Evolutionary conservation across 83 land plant genomes (phyloP).

Genomic region (Picea abies): DNA sequence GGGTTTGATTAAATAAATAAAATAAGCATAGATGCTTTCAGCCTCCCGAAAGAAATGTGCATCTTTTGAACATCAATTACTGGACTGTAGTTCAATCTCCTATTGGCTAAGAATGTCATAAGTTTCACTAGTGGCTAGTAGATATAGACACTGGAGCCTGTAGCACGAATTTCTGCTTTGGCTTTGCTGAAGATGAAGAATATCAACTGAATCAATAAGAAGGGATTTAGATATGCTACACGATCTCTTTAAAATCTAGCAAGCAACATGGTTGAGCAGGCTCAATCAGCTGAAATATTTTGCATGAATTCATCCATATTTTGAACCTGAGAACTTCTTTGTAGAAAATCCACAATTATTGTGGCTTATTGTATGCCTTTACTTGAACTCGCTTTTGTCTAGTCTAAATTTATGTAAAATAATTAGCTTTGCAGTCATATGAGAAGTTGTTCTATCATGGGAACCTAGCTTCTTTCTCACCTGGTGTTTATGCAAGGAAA

Average conservation of each 20-base stretch:
- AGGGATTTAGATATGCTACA: not conserved
- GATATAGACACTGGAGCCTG: not conserved
- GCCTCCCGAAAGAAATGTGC: not conserved
- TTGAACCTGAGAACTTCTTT: not conserved
- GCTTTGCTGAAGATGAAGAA: not conserved
- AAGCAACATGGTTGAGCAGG: not conserved
- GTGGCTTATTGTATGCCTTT: not conserved
- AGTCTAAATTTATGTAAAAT: not conserved
- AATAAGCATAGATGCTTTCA: no score
- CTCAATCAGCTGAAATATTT: not conserved
- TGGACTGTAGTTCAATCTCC: not conserved
- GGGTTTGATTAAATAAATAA: no score
- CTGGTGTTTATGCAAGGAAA: not conserved
- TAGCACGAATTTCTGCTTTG: not conserved
- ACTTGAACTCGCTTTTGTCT: not conserved
- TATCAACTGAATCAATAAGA: not conserved
- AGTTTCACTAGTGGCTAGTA: not conserved
- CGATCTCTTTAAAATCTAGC: not conserved
- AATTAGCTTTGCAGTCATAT: no score
- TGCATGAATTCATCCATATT: not conserved
- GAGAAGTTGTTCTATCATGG: not conserved
- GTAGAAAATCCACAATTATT: not conserved
- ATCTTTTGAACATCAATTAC: not conserved
- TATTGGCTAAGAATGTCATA: not conserved
- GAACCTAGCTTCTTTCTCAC: not conserved